Conservation (phyloP, 345 rosid species). For the Adansonia digitata region DNA sequence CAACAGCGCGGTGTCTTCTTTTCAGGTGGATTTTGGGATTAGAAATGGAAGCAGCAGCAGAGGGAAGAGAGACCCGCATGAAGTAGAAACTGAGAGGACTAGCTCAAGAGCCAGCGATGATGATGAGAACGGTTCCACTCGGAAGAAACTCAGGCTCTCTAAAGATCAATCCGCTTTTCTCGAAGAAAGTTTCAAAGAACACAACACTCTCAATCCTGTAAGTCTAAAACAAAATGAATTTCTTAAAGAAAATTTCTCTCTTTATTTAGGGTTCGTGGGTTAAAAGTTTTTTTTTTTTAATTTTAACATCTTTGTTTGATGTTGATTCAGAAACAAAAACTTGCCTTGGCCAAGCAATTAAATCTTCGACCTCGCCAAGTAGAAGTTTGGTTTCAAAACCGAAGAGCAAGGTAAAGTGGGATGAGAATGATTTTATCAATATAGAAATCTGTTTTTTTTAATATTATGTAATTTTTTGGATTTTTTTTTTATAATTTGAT, state of each 20-base stretch:
- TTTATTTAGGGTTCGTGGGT: neutral
- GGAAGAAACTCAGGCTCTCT: slow-evolving; percentile 93
- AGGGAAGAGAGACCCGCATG: slow-evolving; percentile 48
- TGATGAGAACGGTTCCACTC: slow-evolving; percentile 75
- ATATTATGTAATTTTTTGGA: neutral
- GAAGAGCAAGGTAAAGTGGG: slow-evolving; percentile 99
- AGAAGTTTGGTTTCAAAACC: slow-evolving; percentile 97
- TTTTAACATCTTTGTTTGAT: neutral
- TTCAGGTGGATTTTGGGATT: slow-evolving; percentile 74
- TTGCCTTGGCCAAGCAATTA: slow-evolving; percentile 73
- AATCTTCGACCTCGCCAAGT: slow-evolving; percentile 94
- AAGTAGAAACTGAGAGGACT: slow-evolving; percentile 45
- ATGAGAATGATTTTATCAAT: neutral
- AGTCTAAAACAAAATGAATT: slow-evolving; percentile 11
- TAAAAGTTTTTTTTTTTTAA: neutral
- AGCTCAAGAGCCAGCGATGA: slow-evolving; percentile 78
- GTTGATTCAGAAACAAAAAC: slow-evolving; percentile 64
- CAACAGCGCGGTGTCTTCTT: slow-evolving; percentile 74
- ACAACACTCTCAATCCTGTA: slow-evolving; percentile 84
- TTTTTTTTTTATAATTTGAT: neutral
- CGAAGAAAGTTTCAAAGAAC: slow-evolving; percentile 93
- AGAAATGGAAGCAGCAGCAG: slow-evolving; percentile 33
- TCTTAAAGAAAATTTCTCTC: neutral
- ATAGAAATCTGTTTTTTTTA: neutral
- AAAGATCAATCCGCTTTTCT: slow-evolving; percentile 92